Evolutionary conservation across 768 basidiomycete species (phyloP).

Genomic region (Leucocoprinus birnbaumii): DNA sequence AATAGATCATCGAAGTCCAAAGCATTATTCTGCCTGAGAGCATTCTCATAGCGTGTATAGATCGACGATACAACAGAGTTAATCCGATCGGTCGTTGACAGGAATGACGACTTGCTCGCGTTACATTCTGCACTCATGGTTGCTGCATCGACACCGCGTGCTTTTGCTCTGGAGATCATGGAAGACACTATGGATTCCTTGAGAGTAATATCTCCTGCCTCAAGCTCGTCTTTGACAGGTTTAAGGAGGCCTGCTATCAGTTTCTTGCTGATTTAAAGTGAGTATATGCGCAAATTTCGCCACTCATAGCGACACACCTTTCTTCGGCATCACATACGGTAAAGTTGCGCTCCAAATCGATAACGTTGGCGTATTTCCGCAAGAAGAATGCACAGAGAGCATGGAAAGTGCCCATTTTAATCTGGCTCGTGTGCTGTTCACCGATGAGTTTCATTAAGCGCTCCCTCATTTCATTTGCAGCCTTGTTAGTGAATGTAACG

Average conservation of each 20-base stretch:
- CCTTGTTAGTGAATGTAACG: constrained; percentile 89
- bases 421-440: constrained; percentile 42
- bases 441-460: constrained; percentile 70
- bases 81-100: constrained; percentile 19
- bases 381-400: constrained; percentile 72
- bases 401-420: constrained; percentile 79
- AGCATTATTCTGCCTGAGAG: constrained; percentile 58
- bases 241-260: constrained; percentile 60
- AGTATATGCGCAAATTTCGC: constrained; percentile 4
- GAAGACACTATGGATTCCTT: constrained; percentile 55
- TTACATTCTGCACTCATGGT: constrained; percentile 23
- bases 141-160: constrained; percentile 56
- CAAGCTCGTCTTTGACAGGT: constrained; percentile 44
- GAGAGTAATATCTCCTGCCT: constrained; percentile 42
- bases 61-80: constrained; percentile 45
- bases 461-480: constrained; percentile 82
- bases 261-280: constrained; percentile 51
- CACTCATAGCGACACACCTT: constrained; percentile 41
- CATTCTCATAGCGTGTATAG: constrained; percentile 65
- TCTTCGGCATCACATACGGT: constrained; percentile 82
- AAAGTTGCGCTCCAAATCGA: constrained; percentile 70
- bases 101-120: constrained; percentile 8
- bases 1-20: constrained; percentile 72
- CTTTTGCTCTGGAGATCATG: constrained; percentile 74
- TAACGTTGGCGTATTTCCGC: constrained; percentile 54